A percentile compares a stretch with the other conserved stretches of the same genome.
phyloP scores from a whole-genome alignment of 495 filamentous ascomycete species.

The Lophiostoma macrostomum region DNA sequence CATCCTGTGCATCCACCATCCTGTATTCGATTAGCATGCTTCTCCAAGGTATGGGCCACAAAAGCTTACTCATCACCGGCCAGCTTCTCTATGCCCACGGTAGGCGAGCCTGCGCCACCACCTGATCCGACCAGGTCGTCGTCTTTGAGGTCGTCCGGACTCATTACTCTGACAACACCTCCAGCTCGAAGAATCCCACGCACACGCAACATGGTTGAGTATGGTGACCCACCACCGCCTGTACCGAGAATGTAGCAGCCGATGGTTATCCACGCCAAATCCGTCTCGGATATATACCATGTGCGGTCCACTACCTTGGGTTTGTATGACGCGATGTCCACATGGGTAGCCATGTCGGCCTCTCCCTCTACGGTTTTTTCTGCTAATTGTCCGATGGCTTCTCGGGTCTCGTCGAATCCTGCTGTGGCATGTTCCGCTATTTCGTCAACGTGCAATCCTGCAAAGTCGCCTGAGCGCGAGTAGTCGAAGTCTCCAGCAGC shows the following conservation, averaged over 20 bases:
- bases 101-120: conserved; percentile 49
- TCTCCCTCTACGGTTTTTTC: conserved; percentile 14
- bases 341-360: background rate
- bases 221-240: conserved; percentile 56
- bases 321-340: conserved; percentile 49
- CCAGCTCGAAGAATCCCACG: conserved; percentile 48
- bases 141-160: conserved; percentile 38
- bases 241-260: conserved; percentile 63
- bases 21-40: conserved; percentile 1
- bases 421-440: background rate
- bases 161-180: conserved; percentile 48
- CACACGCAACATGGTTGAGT: conserved; percentile 40
- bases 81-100: conserved; percentile 53
- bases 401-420: background rate
- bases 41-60: background rate
- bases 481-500: conserved; percentile 53
- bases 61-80: conserved; percentile 43
- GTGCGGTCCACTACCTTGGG: conserved; percentile 51
- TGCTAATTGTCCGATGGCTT: background rate
- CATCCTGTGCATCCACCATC: conserved; percentile 49
- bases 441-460: conserved; percentile 1
- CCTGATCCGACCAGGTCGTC: conserved; percentile 47
- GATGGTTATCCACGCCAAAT: conserved; percentile 55
- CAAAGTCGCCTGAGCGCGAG: conserved; percentile 21
- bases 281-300: conserved; percentile 55